Percentiles rank a stretch among this genome's conserved stretches.
Conservation (phyloP, 345 rosid species). For the Garcia nutans region DNA sequence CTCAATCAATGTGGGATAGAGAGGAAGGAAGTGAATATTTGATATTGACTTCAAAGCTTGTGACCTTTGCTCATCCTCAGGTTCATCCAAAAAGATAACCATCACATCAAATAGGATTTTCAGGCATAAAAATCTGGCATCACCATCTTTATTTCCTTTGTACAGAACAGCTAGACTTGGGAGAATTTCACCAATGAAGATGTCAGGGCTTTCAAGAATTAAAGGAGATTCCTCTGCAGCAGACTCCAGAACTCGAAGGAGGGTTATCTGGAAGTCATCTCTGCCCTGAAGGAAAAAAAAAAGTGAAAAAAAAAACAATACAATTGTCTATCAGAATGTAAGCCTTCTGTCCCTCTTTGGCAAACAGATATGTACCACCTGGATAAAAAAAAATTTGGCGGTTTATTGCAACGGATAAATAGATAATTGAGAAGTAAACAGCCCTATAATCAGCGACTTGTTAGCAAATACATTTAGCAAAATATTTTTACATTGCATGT, state of each 20-base stretch:
- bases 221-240: conserved; percentile 66
- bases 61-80: conserved; percentile 48
- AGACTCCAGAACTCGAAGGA: conserved; percentile 79
- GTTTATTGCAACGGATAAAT: neutral
- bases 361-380: neutral
- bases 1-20: conserved; percentile 81
- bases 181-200: conserved; percentile 63
- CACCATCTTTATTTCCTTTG: conserved; percentile 89
- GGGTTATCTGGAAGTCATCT: conserved; percentile 91
- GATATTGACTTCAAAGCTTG: conserved; percentile 69
- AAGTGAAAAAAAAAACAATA: neutral
- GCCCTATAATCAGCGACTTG: too few species aligned
- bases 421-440: neutral
- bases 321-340: conserved; percentile 7
- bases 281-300: conserved; percentile 56
- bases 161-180: conserved; percentile 76
- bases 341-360: neutral
- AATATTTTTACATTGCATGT: too few species aligned
- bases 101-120: conserved; percentile 84
- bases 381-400: neutral
- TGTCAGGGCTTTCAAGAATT: conserved; percentile 52
- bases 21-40: conserved; percentile 85
- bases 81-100: conserved; percentile 68
- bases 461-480: too few species aligned
- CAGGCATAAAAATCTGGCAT: conserved; percentile 87